Conservation (phyloP, 2,329 filamentous ascomycete species). For the Dryadomyces quercivorus region DNA sequence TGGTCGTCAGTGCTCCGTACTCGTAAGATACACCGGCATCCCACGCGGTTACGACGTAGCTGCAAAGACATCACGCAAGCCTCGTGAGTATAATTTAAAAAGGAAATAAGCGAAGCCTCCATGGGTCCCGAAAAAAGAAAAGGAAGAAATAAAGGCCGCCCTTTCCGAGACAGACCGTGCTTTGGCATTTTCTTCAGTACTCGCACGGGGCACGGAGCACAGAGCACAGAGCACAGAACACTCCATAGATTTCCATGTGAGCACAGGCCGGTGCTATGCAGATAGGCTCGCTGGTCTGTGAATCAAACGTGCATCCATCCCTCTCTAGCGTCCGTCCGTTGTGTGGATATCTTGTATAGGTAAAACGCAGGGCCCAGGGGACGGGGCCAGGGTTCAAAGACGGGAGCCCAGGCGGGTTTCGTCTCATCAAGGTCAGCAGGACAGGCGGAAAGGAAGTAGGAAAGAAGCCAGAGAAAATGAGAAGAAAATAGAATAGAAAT, state of each 20-base stretch:
- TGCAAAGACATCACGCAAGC: background rate
- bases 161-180: conserved; percentile 4
- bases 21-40: too few species aligned
- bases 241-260: too few species aligned
- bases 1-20: too few species aligned
- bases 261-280: background rate
- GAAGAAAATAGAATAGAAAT: too few species aligned
- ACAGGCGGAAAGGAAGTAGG: too few species aligned
- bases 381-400: background rate
- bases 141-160: background rate
- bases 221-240: too few species aligned
- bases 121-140: background rate
- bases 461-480: too few species aligned
- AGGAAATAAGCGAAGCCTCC: background rate
- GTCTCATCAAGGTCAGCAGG: background rate
- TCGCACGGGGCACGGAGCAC: background rate
- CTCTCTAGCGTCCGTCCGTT: background rate
- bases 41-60: background rate
- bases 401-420: too few species aligned
- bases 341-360: background rate
- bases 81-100: background rate
- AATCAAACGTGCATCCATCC: background rate
- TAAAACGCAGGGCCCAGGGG: background rate
- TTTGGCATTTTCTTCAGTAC: conserved; percentile 4
- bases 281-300: background rate